A percentile compares a stretch with the other conserved stretches of the same genome.
These are phyloP conservation scores for Alternaria triticina DNA, from an alignment of 2,329 filamentous ascomycete genomes.

Conservation along the genomic window DNA sequence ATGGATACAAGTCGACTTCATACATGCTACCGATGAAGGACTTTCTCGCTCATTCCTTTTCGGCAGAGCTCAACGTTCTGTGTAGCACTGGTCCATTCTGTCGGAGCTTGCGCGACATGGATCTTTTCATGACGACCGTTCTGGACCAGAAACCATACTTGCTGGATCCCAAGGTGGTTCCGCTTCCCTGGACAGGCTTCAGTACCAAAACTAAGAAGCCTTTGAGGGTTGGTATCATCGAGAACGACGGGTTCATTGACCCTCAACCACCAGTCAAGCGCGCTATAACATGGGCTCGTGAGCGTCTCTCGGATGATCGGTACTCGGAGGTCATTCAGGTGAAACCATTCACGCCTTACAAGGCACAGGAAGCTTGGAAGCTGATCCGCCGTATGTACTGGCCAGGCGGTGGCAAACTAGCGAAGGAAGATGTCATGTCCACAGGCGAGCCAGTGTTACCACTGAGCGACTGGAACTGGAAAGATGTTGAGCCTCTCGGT, in stretches of 20 bases:
- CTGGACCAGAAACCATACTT: conserved; percentile 20
- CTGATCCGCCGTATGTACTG: conserved; percentile 54
- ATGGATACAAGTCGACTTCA: conserved; percentile 35
- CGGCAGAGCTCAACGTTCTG: conserved; percentile 26
- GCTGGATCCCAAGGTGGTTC: conserved; percentile 21
- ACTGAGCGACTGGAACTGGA: conserved; percentile 45
- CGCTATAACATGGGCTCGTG: conserved; percentile 46
- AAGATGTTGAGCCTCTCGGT: conserved; percentile 10
- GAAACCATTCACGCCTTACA: conserved; percentile 46
- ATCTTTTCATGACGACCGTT: conserved; percentile 21
- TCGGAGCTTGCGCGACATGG: conserved; percentile 22
- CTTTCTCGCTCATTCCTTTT: conserved; percentile 7
- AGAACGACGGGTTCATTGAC: conserved; percentile 46
- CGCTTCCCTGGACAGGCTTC: conserved; percentile 27
- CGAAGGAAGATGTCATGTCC: conserved; percentile 42
- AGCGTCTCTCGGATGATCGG: conserved; percentile 13
- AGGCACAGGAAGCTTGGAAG: conserved; percentile 34
- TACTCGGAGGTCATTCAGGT: conserved; percentile 32
- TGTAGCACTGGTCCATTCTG: conserved; percentile 23
- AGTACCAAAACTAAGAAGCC: conserved; percentile 16
- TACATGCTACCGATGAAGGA: conserved; percentile 21
- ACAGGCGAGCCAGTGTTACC: conserved; percentile 55
- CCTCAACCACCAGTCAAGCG: conserved; percentile 50
- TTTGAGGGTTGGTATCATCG: conserved; percentile 55
- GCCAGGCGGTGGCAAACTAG: conserved; percentile 51